Evolutionary conservation across 306 rosid genomes (phyloP).

Genomic region (Vigna radiata): DNA sequence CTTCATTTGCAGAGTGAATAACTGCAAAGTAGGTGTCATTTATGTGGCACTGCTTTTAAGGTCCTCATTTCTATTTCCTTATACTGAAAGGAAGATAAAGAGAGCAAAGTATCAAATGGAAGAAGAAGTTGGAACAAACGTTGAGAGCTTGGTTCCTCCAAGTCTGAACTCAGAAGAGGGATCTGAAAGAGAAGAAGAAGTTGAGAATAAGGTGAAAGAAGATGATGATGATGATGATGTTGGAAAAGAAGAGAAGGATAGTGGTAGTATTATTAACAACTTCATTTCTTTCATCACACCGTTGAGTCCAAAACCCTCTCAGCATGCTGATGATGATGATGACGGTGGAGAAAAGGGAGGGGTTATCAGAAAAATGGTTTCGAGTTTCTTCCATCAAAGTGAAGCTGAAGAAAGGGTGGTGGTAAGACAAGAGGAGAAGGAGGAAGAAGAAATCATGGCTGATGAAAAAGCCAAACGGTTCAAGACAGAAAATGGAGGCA

Average conservation of each 20-base stretch:
- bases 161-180: conserved; percentile 24
- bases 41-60: not conserved
- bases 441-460: conserved; percentile 14
- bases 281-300: conserved; percentile 42
- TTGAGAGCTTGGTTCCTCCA: conserved; percentile 18
- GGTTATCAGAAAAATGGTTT: conserved; percentile 42
- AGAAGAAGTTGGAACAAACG: conserved; percentile 46
- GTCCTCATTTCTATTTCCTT: not conserved
- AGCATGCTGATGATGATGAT: not conserved
- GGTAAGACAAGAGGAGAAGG: conserved; percentile 11
- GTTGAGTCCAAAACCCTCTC: conserved; percentile 22
- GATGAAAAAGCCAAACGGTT: conserved; percentile 34
- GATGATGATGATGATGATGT: not conserved
- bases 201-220: not conserved
- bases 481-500: conserved; percentile 45
- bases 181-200: not conserved
- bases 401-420: conserved; percentile 19
- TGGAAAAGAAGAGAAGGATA: not conserved
- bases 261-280: conserved; percentile 46
- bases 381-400: conserved; percentile 45
- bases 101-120: conserved; percentile 30
- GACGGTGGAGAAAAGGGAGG: not conserved
- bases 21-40: conserved; percentile 5
- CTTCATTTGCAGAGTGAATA: not conserved
- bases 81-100: not conserved